Percentiles rank a stretch among this genome's conserved stretches.
Evolutionary conservation across 768 basidiomycete genomes (phyloP).

Genomic region (Boletus subparvulus): DNA sequence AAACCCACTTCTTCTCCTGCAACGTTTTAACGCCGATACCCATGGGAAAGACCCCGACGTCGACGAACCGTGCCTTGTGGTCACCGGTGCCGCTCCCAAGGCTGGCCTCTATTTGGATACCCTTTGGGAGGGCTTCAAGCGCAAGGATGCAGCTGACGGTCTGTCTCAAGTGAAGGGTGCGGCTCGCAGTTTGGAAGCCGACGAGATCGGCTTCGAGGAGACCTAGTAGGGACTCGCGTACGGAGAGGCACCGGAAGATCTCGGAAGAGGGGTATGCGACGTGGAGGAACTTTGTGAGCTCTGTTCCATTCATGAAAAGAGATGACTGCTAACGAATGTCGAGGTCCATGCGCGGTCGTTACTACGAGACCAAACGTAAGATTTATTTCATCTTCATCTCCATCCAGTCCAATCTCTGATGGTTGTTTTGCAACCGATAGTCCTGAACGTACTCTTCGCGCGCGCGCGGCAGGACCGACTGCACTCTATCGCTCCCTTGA

Average conservation of each 20-base stretch:
- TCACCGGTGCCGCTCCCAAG: neutral
- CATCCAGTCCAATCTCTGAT: too few species aligned
- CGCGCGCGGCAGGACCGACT: too few species aligned
- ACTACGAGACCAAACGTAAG: conserved; percentile 30
- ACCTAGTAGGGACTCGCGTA: conserved; percentile 77
- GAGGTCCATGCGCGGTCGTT: conserved; percentile 23
- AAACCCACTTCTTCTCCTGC: conserved; percentile 59
- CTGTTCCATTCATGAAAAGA: neutral
- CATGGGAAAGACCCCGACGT: conserved; percentile 89
- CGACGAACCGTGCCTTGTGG: conserved; percentile 61
- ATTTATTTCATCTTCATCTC: too few species aligned
- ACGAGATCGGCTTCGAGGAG: conserved; percentile 91
- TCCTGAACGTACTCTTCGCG: too few species aligned
- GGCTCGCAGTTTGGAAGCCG: conserved; percentile 87
- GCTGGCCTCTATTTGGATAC: conserved; percentile 58
- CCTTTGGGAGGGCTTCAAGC: conserved; percentile 80
- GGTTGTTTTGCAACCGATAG: too few species aligned
- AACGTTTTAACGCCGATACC: conserved; percentile 78
- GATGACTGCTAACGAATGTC: neutral
- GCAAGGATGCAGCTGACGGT: conserved; percentile 79
- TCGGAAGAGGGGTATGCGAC: conserved; percentile 96
- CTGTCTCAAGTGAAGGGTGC: conserved; percentile 81
- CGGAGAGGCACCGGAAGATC: conserved; percentile 89
- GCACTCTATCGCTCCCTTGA: too few species aligned
- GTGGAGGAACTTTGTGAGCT: conserved; percentile 65